These are phyloP conservation scores for Pichia pseudocactophila DNA, from an alignment of 805 yeast genomes.

Conservation along the genomic window DNA sequence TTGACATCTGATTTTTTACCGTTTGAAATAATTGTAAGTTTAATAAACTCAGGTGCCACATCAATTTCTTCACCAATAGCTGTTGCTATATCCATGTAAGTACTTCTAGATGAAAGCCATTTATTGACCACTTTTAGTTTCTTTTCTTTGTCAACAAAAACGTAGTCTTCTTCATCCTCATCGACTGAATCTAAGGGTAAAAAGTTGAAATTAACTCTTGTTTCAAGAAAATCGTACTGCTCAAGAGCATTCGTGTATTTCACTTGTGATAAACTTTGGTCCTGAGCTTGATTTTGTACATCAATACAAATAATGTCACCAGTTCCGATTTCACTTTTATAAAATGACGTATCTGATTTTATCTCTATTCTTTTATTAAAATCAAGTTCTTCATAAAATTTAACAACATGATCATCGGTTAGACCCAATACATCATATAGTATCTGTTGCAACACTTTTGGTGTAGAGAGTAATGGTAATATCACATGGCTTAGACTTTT, in stretches of 20 bases:
- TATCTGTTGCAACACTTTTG: conserved; percentile 33
- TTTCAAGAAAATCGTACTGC: conserved; percentile 45
- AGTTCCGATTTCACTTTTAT: conserved; percentile 47
- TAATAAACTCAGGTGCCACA: conserved; percentile 51
- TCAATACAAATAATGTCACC: conserved; percentile 56
- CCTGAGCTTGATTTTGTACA: conserved; percentile 10
- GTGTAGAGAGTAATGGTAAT: conserved; percentile 39
- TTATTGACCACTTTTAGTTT: conserved; percentile 11
- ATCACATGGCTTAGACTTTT: conserved; percentile 56
- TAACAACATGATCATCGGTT: conserved; percentile 25
- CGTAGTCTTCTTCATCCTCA: conserved; percentile 43
- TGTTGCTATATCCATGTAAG: conserved; percentile 52
- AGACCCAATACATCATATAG: conserved; percentile 36
- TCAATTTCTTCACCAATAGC: conserved; percentile 47
- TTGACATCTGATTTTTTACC: conserved; percentile 48
- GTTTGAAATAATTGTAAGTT: conserved; percentile 53
- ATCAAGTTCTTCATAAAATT: conserved; percentile 52
- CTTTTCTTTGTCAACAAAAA: conserved; percentile 29
- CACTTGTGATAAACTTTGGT: neutral
- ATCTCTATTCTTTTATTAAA: conserved; percentile 42
- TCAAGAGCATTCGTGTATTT: conserved; percentile 32
- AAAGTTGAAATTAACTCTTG: conserved; percentile 52
- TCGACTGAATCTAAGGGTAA: conserved; percentile 33
- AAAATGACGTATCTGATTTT: conserved; percentile 34
- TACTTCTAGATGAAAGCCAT: conserved; percentile 58